Percentiles rank a stretch among this genome's conserved stretches.
Conservation (phyloP, 2,329 filamentous ascomycete genomes). For the Pyrenochaeta sp. region DNA sequence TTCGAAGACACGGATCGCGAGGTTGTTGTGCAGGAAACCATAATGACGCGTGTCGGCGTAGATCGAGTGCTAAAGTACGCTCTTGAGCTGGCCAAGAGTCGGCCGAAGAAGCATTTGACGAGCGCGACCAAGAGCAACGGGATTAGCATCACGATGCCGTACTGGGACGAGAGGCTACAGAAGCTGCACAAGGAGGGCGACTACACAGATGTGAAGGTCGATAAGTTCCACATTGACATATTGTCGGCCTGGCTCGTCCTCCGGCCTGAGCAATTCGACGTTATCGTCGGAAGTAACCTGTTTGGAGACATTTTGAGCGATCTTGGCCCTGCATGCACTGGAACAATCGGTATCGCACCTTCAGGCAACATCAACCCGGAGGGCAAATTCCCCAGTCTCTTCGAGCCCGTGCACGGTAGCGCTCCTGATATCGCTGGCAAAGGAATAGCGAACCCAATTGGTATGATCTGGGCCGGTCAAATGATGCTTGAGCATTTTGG, state of each 20-base stretch:
- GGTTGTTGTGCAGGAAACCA: constrained; percentile 6
- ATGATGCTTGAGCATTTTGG: too few species aligned
- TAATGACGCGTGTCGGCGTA: constrained; percentile 7
- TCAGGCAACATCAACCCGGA: constrained; percentile 11
- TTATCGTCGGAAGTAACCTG: constrained; percentile 12
- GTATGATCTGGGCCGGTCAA: constrained; percentile 16
- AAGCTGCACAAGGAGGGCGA: neutral
- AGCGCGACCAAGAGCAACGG: constrained; percentile 16
- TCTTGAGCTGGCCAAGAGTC: constrained; percentile 1
- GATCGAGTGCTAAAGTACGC: constrained; percentile 9
- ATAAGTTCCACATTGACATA: constrained; percentile 14
- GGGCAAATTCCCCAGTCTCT: constrained; percentile 8
- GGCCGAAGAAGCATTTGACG: constrained; percentile 11
- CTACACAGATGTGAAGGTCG: constrained; percentile 6
- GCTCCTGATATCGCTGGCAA: constrained; percentile 21
- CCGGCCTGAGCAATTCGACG: constrained; percentile 8
- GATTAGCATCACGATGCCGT: constrained; percentile 9
- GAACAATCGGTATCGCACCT: constrained; percentile 18
- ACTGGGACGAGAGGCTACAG: constrained; percentile 8
- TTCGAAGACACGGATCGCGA: constrained; percentile 5
- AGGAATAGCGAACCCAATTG: constrained; percentile 21
- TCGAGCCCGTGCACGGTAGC: constrained; percentile 20
- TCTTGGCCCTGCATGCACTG: constrained; percentile 9
- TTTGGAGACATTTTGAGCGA: constrained; percentile 19
- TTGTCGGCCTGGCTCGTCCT: constrained; percentile 10